A percentile compares a stretch with the other conserved stretches of the same genome.
Conservation (phyloP, 768 basidiomycete species). For the Russula olivacea region DNA sequence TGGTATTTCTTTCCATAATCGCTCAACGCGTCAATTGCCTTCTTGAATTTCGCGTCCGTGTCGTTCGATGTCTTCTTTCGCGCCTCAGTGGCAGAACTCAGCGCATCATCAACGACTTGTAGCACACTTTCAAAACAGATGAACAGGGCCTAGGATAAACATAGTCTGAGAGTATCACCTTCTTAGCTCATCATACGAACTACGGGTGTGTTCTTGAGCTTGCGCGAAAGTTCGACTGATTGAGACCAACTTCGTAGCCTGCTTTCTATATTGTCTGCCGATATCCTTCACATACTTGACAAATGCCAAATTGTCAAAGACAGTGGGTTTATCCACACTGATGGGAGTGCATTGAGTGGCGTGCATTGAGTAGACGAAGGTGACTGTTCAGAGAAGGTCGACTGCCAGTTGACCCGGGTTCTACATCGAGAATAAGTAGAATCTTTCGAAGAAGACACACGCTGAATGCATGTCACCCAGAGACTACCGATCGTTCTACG, state of each 20-base stretch:
- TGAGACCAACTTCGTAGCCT: background rate
- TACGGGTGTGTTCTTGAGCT: background rate
- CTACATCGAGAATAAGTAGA: background rate
- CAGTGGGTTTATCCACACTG: no score
- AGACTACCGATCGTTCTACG: background rate
- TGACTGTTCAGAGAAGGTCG: background rate
- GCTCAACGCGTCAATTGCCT: background rate
- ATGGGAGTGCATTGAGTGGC: background rate
- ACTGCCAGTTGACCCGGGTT: background rate
- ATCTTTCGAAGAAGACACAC: background rate
- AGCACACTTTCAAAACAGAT: background rate
- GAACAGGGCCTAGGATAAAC: background rate
- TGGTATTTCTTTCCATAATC: background rate
- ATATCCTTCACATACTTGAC: slow-evolving; percentile 1
- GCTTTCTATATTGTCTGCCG: slow-evolving; percentile 9
- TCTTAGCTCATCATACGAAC: background rate
- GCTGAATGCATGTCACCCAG: background rate
- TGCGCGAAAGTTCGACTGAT: background rate
- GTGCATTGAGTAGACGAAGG: background rate
- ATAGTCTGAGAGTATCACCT: background rate
- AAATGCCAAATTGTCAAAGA: background rate
- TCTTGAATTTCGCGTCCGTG: background rate
- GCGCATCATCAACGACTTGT: background rate
- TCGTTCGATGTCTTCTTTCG: background rate
- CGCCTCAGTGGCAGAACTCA: background rate